These are phyloP conservation scores for Sisymbrium irio DNA, from an alignment of 345 rosid species.

Conservation along the genomic window DNA sequence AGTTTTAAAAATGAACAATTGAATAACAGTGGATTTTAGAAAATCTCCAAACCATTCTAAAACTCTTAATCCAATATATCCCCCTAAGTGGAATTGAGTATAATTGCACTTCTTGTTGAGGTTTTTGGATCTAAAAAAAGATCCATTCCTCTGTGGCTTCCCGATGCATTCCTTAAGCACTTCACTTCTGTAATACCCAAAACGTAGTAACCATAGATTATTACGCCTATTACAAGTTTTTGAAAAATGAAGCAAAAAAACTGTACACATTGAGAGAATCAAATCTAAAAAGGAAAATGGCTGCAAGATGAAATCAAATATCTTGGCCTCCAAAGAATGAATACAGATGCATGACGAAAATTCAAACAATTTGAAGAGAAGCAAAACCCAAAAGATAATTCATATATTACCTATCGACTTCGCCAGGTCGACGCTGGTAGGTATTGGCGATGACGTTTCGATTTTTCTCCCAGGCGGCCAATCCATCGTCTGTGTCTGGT, in stretches of 20 bases:
- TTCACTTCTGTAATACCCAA: constrained; percentile 19
- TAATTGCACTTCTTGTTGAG: constrained; percentile 72
- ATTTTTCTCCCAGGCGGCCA: constrained; percentile 43
- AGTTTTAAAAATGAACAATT: too few species aligned
- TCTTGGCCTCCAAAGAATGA: too few species aligned
- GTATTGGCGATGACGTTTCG: constrained; percentile 41
- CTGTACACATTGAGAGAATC: not conserved
- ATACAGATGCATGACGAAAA: too few species aligned
- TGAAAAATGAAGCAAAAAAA: not conserved
- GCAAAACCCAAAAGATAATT: not conserved
- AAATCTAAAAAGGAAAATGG: not conserved
- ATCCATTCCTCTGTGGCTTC: constrained; percentile 23
- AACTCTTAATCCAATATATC: too few species aligned
- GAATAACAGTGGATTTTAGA: too few species aligned
- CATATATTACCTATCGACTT: constrained; percentile 34
- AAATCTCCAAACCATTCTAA: too few species aligned
- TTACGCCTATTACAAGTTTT: not conserved
- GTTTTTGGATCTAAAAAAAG: constrained; percentile 21
- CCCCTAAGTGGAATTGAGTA: constrained; percentile 76
- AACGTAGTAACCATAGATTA: not conserved
- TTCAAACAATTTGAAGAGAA: not conserved
- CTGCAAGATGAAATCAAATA: too few species aligned
- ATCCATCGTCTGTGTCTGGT: constrained; percentile 38
- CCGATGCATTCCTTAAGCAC: constrained; percentile 7
- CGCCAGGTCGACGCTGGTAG: constrained; percentile 51